Evolutionary conservation across 441 rosid genomes (phyloP), one percentile per base, ranked within the genome.

Genomic region (Populus hybrid): DNA sequence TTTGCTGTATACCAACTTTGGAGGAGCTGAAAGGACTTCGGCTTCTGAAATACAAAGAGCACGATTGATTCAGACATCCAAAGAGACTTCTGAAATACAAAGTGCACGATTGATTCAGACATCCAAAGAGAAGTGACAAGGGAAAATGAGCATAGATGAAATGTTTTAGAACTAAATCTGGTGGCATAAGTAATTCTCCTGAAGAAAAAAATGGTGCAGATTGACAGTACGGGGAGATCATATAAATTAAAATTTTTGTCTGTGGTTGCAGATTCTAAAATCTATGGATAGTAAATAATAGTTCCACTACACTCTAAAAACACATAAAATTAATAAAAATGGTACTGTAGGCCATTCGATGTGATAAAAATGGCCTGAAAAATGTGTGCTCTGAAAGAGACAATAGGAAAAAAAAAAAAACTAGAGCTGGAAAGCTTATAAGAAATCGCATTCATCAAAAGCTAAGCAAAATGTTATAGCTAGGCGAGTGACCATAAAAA

Each of bases 21-120:
- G 99, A 64, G 99, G 97, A 81, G 99, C 99, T 80, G 96, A 85
- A 78, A 95, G 95, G 85, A 95, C 94, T 89, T 92, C 98, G 59
- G 93, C 99, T 84, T 95, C 99, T 95, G 90, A 64, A 79, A 74
- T 24, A 74, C 33, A 82, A 67, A 76, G 80, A n/a, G n/a, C n/a
- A n/a, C n/a, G n/a, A n/a, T n/a, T n/a, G n/a, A n/a, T n/a, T n/a
- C n/a, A n/a, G n/a, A n/a, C n/a, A n/a, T n/a, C n/a, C n/a, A n/a
- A n/a, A n/a, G n/a, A n/a, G n/a, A n/a, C n/a, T n/a, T n/a, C n/a
- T n/a, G n/a, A n/a, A n/a, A n/a, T n/a, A n/a, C n/a, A n/a, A n/a
- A n/a, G n/a, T n/a, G n/a, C n/a, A n/a, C n/a, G n/a, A n/a, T n/a
- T n/a, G n/a, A n/a, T n/a, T n/a, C n/a, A n/a, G n/a, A n/a, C n/a